These are phyloP conservation scores for Aspergillus leporis DNA, from an alignment of 495 filamentous ascomycete genomes.

Conservation along the genomic window DNA sequence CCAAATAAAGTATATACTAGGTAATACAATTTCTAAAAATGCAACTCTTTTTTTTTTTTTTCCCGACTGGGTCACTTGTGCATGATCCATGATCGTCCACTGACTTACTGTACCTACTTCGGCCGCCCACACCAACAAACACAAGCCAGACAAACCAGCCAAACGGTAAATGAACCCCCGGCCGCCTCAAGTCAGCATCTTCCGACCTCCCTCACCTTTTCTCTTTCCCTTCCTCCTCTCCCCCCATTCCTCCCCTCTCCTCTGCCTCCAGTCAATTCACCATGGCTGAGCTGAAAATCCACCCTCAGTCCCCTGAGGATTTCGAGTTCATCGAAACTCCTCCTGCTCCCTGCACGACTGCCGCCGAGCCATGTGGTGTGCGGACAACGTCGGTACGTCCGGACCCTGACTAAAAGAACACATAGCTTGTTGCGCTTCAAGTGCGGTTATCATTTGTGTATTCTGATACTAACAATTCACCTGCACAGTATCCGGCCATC, in stretches of 20 bases:
- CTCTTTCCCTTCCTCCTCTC: constrained; percentile 9
- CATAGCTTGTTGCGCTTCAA: neutral
- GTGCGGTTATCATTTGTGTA: neutral
- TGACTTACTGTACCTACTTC: neutral
- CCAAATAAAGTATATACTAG: neutral
- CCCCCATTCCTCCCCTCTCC: constrained; percentile 8
- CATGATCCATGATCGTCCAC: constrained; percentile 1
- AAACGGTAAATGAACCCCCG: constrained; percentile 1
- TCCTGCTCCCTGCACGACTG: constrained; percentile 48
- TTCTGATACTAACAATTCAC: neutral
- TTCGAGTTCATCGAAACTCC: constrained; percentile 71
- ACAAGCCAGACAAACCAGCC: constrained; percentile 1
- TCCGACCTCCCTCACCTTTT: constrained; percentile 22
- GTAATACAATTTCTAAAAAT: neutral
- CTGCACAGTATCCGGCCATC: constrained; percentile 56
- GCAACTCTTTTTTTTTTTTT: no score
- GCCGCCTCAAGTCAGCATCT: constrained; percentile 2
- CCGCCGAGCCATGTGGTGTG: constrained; percentile 55
- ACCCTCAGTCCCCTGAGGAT: constrained; percentile 58
- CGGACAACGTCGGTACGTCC: constrained; percentile 55
- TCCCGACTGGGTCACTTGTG: neutral
- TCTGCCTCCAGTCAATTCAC: constrained; percentile 21
- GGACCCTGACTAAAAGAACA: neutral
- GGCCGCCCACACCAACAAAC: constrained; percentile 1
- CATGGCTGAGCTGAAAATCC: constrained; percentile 46